A percentile compares a stretch with the other conserved stretches of the same genome.
Evolutionary conservation across 495 filamentous ascomycete genomes (phyloP).

Genomic region (Astrothelium subdiscretum): DNA sequence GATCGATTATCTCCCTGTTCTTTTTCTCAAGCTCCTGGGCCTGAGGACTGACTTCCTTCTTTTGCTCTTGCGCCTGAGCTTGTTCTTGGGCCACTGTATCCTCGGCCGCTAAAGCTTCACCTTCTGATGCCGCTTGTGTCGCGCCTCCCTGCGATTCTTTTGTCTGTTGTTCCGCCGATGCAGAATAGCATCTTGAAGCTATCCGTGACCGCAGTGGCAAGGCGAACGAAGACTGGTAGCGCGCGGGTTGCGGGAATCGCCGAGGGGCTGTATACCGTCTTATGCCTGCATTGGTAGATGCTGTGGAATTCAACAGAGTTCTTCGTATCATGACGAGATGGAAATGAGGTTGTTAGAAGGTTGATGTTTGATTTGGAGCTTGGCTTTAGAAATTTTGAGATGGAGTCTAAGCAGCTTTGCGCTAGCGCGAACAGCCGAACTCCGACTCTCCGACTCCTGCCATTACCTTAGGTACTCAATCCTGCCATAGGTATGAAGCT

Average conservation of each 20-base stretch:
- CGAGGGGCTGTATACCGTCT: neutral
- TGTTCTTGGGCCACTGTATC: slow-evolving; percentile 6
- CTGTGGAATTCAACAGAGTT: neutral
- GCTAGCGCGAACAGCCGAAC: neutral
- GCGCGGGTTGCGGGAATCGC: neutral
- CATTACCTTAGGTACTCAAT: no score
- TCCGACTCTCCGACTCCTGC: no score
- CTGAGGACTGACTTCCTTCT: slow-evolving; percentile 30
- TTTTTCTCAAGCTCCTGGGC: slow-evolving; percentile 68
- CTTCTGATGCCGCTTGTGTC: neutral
- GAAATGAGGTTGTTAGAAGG: neutral
- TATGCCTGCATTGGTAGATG: neutral
- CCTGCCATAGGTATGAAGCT: no score
- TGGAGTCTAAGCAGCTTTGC: neutral
- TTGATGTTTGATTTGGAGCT: neutral
- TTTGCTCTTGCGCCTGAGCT: neutral
- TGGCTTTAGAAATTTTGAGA: neutral
- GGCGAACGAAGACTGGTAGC: neutral
- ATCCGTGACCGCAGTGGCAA: slow-evolving; percentile 1
- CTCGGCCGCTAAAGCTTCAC: neutral
- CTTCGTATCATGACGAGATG: neutral
- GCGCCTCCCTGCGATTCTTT: slow-evolving; percentile 6
- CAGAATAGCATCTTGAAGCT: slow-evolving; percentile 13
- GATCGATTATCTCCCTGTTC: slow-evolving; percentile 67
- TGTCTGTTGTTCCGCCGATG: slow-evolving; percentile 3